A percentile compares a stretch with the other conserved stretches of the same genome.
Evolutionary conservation across 495 filamentous ascomycete species (phyloP).

Genomic region (Daldinia loculata): DNA sequence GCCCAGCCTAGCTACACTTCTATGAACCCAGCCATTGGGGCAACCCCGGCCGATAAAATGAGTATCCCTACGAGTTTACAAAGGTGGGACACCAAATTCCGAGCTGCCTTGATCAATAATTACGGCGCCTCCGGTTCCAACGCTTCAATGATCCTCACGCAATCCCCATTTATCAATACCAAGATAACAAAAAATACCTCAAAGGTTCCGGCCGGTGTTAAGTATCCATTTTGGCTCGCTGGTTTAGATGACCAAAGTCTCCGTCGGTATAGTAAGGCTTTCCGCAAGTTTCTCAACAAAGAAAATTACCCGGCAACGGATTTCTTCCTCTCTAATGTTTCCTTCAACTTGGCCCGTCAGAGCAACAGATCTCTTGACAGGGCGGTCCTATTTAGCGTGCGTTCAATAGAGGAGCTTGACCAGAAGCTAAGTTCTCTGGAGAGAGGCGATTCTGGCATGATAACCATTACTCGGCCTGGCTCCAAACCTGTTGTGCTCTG

Average conservation of each 20-base stretch:
- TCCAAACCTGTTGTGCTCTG: slow-evolving; percentile 58
- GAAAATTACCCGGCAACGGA: slow-evolving; percentile 19
- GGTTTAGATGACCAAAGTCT: slow-evolving; percentile 45
- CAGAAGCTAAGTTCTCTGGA: slow-evolving; percentile 38
- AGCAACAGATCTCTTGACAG: slow-evolving; percentile 48
- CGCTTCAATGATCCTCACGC: slow-evolving; percentile 53
- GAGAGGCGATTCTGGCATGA: slow-evolving; percentile 15
- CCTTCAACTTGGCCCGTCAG: slow-evolving; percentile 52
- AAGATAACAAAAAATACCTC: not conserved
- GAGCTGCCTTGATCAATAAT: slow-evolving; percentile 59
- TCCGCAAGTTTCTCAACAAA: slow-evolving; percentile 32
- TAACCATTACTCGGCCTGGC: slow-evolving; percentile 9
- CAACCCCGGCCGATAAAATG: slow-evolving; percentile 49
- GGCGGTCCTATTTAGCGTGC: slow-evolving; percentile 45
- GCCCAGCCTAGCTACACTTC: slow-evolving; percentile 53
- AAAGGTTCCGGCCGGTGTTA: slow-evolving; percentile 20
- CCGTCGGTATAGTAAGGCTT: slow-evolving; percentile 25
- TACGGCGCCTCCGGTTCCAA: slow-evolving; percentile 63
- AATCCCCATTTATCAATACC: slow-evolving; percentile 50
- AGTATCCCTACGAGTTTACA: slow-evolving; percentile 45
- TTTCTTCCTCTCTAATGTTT: slow-evolving; percentile 45
- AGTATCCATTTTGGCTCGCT: slow-evolving; percentile 47
- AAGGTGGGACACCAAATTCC: slow-evolving; percentile 48
- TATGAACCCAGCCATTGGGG: slow-evolving; percentile 51
- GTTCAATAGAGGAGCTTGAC: slow-evolving; percentile 48